Percentiles rank a stretch among this genome's conserved stretches.
Conservation (phyloP, 1,139 yeast species). For the Geotrichum bryndzae region DNA sequence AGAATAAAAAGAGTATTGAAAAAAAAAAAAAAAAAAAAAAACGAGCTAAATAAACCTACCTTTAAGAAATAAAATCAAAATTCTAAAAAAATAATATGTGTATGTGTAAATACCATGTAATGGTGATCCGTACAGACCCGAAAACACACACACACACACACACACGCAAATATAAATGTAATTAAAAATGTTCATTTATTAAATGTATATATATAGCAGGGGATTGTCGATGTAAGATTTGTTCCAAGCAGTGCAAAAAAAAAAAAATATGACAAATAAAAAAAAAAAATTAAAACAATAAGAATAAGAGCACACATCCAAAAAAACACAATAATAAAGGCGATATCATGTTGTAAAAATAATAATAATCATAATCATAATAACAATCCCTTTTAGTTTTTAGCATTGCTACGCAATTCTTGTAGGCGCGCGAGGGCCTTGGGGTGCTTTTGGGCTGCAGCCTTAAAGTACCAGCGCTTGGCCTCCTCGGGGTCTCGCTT, state of each 20-base stretch:
- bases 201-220: too few species aligned
- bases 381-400: background rate
- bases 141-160: background rate
- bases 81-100: background rate
- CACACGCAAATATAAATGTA: too few species aligned
- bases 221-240: too few species aligned
- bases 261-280: too few species aligned
- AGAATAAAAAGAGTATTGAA: background rate
- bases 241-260: too few species aligned
- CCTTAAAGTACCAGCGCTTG: constrained; percentile 48
- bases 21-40: background rate
- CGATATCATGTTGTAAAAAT: too few species aligned
- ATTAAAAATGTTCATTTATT: too few species aligned
- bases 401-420: constrained; percentile 19
- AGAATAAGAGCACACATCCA: too few species aligned
- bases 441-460: constrained; percentile 55
- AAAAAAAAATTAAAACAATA: too few species aligned
- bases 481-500: constrained; percentile 45
- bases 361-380: background rate
- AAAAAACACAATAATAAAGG: too few species aligned
- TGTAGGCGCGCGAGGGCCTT: constrained; percentile 45
- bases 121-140: background rate
- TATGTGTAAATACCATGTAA: background rate
- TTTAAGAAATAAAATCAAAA: background rate
- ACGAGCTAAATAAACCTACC: too few species aligned